Evolutionary conservation across 192 early-diverging fungal species (phyloP).

Genomic region (Geosiphon pyriformis): DNA sequence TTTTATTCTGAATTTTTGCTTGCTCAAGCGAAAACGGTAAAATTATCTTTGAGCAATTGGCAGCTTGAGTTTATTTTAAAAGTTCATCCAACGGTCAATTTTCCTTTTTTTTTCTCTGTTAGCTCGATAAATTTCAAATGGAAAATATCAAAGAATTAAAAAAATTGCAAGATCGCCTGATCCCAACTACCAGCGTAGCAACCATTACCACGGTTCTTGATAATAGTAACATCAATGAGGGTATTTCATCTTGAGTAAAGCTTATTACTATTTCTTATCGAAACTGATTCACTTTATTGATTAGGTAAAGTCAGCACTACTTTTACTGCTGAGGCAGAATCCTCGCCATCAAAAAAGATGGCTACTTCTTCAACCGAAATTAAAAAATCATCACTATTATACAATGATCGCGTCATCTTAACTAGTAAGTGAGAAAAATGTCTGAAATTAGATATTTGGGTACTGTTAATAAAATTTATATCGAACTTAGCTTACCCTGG

Average conservation of each 20-base stretch:
- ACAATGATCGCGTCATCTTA: constrained; percentile 34
- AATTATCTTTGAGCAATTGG: too few species aligned
- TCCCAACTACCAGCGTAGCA: constrained; percentile 5
- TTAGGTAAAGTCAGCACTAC: background rate
- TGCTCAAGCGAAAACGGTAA: too few species aligned
- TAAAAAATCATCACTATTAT: constrained; percentile 21
- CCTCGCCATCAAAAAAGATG: background rate
- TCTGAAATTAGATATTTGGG: too few species aligned
- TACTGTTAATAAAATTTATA: background rate
- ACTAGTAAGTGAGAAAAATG: constrained; percentile 30
- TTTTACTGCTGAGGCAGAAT: too few species aligned
- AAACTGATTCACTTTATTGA: too few species aligned
- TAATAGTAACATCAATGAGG: background rate
- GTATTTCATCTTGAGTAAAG: too few species aligned
- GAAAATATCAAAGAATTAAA: constrained; percentile 24
- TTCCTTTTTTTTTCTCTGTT: background rate
- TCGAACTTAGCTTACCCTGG: constrained; percentile 44
- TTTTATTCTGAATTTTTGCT: constrained; percentile 4
- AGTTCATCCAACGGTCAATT: background rate
- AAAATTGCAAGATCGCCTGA: constrained; percentile 17
- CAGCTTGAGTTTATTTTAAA: background rate
- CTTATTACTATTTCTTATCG: too few species aligned
- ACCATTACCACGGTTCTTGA: constrained; percentile 8
- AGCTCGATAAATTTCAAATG: constrained; percentile 26
- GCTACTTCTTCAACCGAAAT: background rate